Evolutionary conservation across 768 basidiomycete species (phyloP), one percentile per base, ranked within the genome.

Genomic region (Harrya chromipes): DNA sequence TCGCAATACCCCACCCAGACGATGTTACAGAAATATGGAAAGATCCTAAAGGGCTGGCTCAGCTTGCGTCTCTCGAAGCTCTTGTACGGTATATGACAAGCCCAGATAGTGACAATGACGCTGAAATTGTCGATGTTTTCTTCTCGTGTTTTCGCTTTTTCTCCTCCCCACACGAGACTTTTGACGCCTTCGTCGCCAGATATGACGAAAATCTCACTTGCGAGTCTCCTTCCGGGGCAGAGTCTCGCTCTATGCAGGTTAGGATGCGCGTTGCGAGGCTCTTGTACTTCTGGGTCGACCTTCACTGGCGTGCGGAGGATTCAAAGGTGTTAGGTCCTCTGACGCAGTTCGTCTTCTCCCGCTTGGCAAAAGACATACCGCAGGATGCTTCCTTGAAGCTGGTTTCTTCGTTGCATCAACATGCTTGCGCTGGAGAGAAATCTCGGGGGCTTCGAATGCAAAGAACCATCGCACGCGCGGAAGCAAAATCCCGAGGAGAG

Each of bases 141-240:
- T 83, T 87, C 67, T 67, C 82, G n/a, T 81, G 78, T 44, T 90
- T 89, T 68, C 81, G 87, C 23, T 76, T 81, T 52, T 89, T 86
- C 70, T 76, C 79, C 13, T 72, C 74, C 0, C 76, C 87, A 0
- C 23, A 38, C 14, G 70, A 74, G 7, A 69, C 83, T 11, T 68
- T 81, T 29, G 64, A 68, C 0, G 65, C 71, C 6, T 62, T 83
- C 20, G 54, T 79, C 21, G 62, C 61, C 6, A 78, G 85, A 36
- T 90, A 80, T 64, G 65, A 79, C 44, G 72, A 74, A 49, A 34
- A 21, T 27, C 27, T 44, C 41, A 16, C 13, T 29, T 54, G 21
- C 49, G 61, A 42, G 56, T 65, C 46, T 14, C 59, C 55, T 47
- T 45, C 61, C 63, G 47, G 78, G 64, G 71, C 60, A 50, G 59